phyloP scores from a whole-genome alignment of 805 yeast species.

The Cyberlindnera suaveolens region DNA sequence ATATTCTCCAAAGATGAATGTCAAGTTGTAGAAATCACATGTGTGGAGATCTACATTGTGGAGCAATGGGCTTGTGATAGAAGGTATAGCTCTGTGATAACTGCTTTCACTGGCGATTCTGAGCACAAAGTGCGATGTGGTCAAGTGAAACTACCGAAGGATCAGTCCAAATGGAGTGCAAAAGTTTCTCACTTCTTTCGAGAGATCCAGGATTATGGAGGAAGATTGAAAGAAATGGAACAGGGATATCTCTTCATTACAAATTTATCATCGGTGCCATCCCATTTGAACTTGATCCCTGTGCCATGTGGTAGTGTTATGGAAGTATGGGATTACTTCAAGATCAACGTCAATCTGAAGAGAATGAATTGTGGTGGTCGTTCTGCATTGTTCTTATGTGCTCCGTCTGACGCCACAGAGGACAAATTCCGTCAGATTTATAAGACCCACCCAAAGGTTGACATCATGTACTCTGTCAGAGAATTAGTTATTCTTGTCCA shows the following conservation, averaged over 20 bases:
- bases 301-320: constrained; percentile 51
- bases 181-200: constrained; percentile 53
- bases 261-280: constrained; percentile 74
- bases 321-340: constrained; percentile 47
- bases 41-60: constrained; percentile 86
- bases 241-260: constrained; percentile 69
- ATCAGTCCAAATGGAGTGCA: constrained; percentile 28
- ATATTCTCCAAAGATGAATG: constrained; percentile 37
- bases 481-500: constrained; percentile 75
- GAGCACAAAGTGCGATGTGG: constrained; percentile 58
- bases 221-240: constrained; percentile 60
- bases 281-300: constrained; percentile 64
- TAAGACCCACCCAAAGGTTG: constrained; percentile 40
- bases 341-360: constrained; percentile 70
- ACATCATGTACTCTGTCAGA: constrained; percentile 21
- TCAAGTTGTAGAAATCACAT: constrained; percentile 46
- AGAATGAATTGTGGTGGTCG: constrained; percentile 82
- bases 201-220: constrained; percentile 58
- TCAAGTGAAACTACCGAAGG: constrained; percentile 43
- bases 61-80: constrained; percentile 92
- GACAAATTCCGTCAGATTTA: constrained; percentile 78
- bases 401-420: constrained; percentile 69
- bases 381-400: constrained; percentile 63
- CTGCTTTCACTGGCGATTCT: constrained; percentile 81
- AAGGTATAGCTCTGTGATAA: constrained; percentile 56